Percentiles rank a stretch among this genome's conserved stretches.
Evolutionary conservation across 1,284 basidiomycete genomes (phyloP).

Genomic region (Cryptococcus floricola): DNA sequence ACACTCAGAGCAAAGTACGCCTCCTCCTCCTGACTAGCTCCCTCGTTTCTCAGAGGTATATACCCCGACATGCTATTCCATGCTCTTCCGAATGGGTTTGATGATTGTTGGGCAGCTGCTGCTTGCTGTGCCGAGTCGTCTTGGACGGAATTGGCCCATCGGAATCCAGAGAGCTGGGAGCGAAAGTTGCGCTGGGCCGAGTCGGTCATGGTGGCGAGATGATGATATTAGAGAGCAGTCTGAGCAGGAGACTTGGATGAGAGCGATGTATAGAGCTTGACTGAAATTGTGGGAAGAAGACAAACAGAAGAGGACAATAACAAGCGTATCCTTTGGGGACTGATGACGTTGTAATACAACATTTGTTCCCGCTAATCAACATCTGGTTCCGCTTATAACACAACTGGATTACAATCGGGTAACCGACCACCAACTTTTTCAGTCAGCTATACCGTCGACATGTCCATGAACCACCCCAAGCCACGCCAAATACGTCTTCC

Average conservation of each 20-base stretch:
- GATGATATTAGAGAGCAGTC: neutral
- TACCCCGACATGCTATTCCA: conserved; percentile 65
- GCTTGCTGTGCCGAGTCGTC: conserved; percentile 62
- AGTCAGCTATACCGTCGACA: conserved; percentile 29
- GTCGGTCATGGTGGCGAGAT: conserved; percentile 21
- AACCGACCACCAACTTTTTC: no score
- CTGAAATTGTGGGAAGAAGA: no score
- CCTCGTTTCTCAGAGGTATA: conserved; percentile 78
- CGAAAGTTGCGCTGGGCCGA: conserved; percentile 39
- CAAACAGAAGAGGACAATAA: no score
- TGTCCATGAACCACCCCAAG: conserved; percentile 46
- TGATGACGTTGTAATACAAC: no score
- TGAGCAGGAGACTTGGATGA: neutral
- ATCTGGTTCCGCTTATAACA: no score
- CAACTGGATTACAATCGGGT: no score
- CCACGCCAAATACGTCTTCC: conserved; percentile 41
- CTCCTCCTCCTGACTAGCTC: conserved; percentile 89
- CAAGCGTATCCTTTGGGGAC: no score
- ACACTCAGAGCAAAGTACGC: conserved; percentile 92
- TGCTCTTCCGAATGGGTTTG: conserved; percentile 51
- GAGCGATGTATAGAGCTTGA: no score
- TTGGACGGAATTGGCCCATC: conserved; percentile 72
- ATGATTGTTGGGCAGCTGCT: conserved; percentile 47
- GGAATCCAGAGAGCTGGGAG: conserved; percentile 58
- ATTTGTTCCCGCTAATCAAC: no score